These are phyloP conservation scores for Dothidotthia symphoricarpi DNA, from an alignment of 2,329 filamentous ascomycete genomes.

Conservation along the genomic window DNA sequence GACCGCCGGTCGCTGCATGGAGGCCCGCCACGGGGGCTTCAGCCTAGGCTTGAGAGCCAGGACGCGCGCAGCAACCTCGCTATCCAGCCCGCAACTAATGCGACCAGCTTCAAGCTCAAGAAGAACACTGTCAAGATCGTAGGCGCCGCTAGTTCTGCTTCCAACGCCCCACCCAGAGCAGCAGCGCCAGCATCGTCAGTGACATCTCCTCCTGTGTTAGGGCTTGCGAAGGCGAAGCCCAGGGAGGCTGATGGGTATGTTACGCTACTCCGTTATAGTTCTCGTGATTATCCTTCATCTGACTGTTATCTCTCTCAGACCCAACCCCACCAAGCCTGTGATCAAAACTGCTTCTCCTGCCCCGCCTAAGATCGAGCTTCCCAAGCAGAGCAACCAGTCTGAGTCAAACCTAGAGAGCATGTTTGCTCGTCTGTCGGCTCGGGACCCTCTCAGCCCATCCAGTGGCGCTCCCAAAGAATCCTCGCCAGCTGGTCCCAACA, in stretches of 20 bases:
- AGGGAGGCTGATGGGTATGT: slow-evolving; percentile 18
- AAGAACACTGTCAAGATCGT: slow-evolving; percentile 31
- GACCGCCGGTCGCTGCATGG: slow-evolving; percentile 11
- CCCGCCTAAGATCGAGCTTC: slow-evolving; percentile 3
- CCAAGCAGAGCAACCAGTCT: neutral
- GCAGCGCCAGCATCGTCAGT: neutral
- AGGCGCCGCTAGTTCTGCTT: slow-evolving; percentile 11
- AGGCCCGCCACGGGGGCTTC: slow-evolving; percentile 3
- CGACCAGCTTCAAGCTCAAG: slow-evolving; percentile 25
- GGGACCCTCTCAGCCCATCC: neutral
- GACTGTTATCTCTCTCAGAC: slow-evolving; percentile 7
- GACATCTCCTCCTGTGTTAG: slow-evolving; percentile 2
- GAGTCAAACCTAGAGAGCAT: slow-evolving; percentile 17
- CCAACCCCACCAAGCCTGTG: neutral
- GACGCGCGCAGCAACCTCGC: slow-evolving; percentile 17
- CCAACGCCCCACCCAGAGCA: neutral
- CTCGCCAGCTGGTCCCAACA: slow-evolving; percentile 1
- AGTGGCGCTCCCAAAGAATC: neutral
- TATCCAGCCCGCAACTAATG: slow-evolving; percentile 19
- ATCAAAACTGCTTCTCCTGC: neutral
- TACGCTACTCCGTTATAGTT: neutral
- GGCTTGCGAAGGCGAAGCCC: slow-evolving; percentile 5
- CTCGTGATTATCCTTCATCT: neutral
- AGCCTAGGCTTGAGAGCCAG: slow-evolving; percentile 1
- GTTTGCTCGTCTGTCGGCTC: slow-evolving; percentile 19